phyloP scores from a whole-genome alignment of 768 basidiomycete genomes.

The Megacollybia marginata region DNA sequence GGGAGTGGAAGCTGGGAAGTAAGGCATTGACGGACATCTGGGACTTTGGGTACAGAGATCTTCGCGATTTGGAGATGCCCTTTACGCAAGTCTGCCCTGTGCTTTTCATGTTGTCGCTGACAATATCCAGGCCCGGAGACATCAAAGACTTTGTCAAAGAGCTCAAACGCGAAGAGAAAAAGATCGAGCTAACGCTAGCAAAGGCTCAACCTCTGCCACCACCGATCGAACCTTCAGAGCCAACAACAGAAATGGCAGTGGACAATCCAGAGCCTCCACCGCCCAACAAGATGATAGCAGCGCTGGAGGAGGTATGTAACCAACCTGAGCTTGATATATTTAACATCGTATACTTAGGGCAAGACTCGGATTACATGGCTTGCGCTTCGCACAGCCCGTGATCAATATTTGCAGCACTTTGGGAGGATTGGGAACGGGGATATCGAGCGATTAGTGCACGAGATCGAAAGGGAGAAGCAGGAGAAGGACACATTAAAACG shows the following conservation, averaged over 20 bases:
- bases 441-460: slow-evolving; percentile 42
- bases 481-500: slow-evolving; percentile 32
- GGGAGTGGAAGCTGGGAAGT: slow-evolving; percentile 61
- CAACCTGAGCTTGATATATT: too few species aligned
- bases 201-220: slow-evolving; percentile 13
- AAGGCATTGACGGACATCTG: slow-evolving; percentile 74
- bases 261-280: too few species aligned
- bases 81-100: slow-evolving; percentile 47
- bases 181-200: slow-evolving; percentile 39
- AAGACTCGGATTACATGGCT: slow-evolving; percentile 79
- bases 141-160: slow-evolving; percentile 71
- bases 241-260: not conserved
- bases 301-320: too few species aligned
- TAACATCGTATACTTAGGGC: too few species aligned
- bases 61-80: slow-evolving; percentile 54
- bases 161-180: slow-evolving; percentile 57
- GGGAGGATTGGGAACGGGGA: slow-evolving; percentile 80
- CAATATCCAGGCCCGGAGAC: slow-evolving; percentile 49
- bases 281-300: too few species aligned
- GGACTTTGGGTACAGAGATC: slow-evolving; percentile 69
- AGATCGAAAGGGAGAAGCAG: slow-evolving; percentile 40
- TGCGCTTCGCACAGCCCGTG: slow-evolving; percentile 68
- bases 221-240: slow-evolving; percentile 7
- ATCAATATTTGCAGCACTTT: slow-evolving; percentile 68
- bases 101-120: slow-evolving; percentile 1